Evolutionary conservation across 2,329 filamentous ascomycete species (phyloP), one percentile per base, ranked within the genome.

Genomic region (Trichoderma cornu-damae): DNA sequence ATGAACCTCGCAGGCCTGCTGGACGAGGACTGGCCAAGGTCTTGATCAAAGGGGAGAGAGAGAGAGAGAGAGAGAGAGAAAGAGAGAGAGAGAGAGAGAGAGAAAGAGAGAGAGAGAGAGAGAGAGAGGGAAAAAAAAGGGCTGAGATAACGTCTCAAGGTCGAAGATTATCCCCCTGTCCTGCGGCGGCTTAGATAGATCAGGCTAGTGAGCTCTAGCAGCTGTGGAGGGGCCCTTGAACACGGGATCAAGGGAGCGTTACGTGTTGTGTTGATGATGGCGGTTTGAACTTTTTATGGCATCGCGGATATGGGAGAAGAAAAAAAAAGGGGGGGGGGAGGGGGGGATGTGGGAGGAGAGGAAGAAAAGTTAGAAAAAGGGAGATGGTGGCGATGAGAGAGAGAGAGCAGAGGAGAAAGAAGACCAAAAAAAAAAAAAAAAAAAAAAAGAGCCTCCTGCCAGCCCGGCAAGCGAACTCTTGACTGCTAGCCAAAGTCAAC

Each of bases 141-240:
- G 56, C 40, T 50, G 38, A 43, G 49, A 54, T 58, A 53, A 37
- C 42, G 32, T 49, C 32, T 11, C 20, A 51, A 14, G 16, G 24
- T 47, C 26, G 20, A 38, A 22, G 30, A 35, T 37, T 58, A 53
- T 53, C 51, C 51, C 51, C 51, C 42, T 59, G 57, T 56, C 47
- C 37, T 16, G 16, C 37, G 49, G 42, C 51, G 40, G 51, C 51
- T 34, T 46, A 32, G 46, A 43, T 57, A 34, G 51, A 48, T 52
- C 20, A 52, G 52, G 52, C 57, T 59, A 59, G 57, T 26, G 52
- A 56, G 53, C 51, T 57, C 42, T 58, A 51, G 47, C 51, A 42
- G 53, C n/a, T 26, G 57, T 59, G 57, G 57, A 59, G 57, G 51
- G 57, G 57, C 38, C 32, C 37, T n/a, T 50, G 57, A 56, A 47